phyloP scores from a whole-genome alignment of 192 early-diverging fungal species.

The Coemansia sp. region DNA sequence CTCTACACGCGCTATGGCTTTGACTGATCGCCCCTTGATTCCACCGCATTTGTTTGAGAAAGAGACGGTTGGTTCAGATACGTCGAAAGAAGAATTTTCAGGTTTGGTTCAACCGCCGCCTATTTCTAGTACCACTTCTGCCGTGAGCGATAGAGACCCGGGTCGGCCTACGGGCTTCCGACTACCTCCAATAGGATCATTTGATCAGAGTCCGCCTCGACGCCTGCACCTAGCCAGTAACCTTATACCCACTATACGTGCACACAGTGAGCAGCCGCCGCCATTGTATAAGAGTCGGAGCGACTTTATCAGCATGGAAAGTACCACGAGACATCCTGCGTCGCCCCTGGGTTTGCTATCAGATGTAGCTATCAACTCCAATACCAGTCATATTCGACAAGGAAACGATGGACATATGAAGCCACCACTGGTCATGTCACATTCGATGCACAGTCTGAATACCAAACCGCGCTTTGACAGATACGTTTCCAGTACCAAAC shows the following conservation, averaged over 20 bases:
- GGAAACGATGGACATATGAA: not conserved
- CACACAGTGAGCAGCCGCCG: conserved; percentile 1
- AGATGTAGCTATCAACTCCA: conserved; percentile 8
- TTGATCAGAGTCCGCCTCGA: conserved; percentile 7
- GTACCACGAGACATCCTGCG: not conserved
- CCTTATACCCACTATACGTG: not conserved
- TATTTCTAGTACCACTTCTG: not conserved
- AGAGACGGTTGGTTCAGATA: not conserved
- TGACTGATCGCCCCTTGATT: not conserved
- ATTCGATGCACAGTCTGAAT: not conserved
- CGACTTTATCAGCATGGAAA: not conserved
- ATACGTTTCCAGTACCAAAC: not conserved
- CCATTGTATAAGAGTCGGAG: not conserved
- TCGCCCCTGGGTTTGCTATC: conserved; percentile 16
- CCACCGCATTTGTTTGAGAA: not conserved
- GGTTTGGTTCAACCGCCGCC: not conserved
- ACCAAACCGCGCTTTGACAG: not conserved
- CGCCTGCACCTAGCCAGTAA: not conserved
- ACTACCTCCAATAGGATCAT: conserved; percentile 7
- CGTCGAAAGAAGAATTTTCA: not conserved
- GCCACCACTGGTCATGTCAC: not conserved
- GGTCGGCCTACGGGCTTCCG: not conserved
- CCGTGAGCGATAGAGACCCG: not conserved
- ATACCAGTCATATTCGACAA: not conserved
- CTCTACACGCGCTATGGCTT: not conserved